These are phyloP conservation scores for Nitzschia sp. DNA, from an alignment of 108 stramenopile genomes.

Conservation along the genomic window DNA sequence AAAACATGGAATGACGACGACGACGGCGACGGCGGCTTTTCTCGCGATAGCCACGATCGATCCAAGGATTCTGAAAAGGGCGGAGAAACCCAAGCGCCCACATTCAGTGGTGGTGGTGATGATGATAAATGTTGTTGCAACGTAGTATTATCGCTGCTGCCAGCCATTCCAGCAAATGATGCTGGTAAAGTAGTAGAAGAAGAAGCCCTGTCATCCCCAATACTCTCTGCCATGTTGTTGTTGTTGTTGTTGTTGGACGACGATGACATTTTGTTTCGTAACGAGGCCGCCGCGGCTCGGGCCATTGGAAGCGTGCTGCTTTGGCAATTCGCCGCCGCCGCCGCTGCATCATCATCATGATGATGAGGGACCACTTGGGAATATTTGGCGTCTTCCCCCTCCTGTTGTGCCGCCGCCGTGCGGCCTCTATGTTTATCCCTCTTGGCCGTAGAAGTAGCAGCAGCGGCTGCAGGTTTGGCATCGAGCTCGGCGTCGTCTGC, in stretches of 20 bases:
- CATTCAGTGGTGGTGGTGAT: too few relatives aligned
- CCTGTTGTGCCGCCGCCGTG: too few relatives aligned
- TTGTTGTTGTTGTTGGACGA: too few relatives aligned
- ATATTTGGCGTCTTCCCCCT: too few relatives aligned
- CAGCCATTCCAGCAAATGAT: too few relatives aligned
- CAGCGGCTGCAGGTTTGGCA: neutral
- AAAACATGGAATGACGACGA: slow-evolving; percentile 18
- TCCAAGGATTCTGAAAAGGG: slow-evolving; percentile 33
- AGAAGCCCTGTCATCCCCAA: slow-evolving; percentile 2
- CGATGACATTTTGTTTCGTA: too few relatives aligned
- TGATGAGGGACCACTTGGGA: too few relatives aligned
- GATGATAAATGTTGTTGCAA: too few relatives aligned
- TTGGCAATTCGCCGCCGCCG: neutral
- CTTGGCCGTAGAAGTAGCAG: neutral
- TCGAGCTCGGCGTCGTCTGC: neutral
- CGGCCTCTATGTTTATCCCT: neutral
- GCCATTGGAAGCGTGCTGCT: neutral
- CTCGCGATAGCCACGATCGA: slow-evolving; percentile 45
- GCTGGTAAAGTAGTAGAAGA: too few relatives aligned
- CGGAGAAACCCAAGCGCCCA: slow-evolving; percentile 57
- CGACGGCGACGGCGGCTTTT: too few relatives aligned
- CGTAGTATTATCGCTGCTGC: too few relatives aligned
- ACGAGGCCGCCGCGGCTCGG: neutral
- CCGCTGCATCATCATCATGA: too few relatives aligned
- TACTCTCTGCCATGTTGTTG: neutral